Base-by-base conservation (phyloP, 306 rosid genomes). In the Sicyos baderoa region DNA sequence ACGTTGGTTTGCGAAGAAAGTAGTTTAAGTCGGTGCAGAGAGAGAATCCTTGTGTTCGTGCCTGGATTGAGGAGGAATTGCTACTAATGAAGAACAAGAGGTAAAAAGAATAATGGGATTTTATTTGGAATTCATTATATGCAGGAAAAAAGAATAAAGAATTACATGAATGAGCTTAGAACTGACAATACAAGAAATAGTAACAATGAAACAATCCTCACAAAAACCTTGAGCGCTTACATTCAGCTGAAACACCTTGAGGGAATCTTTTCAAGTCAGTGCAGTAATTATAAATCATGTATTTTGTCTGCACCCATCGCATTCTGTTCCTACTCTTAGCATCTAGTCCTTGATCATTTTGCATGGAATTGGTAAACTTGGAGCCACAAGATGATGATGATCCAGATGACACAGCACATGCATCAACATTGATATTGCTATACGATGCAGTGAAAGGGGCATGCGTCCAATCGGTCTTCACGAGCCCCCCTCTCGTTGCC, bases 241-340 rank as follows among this genome's bases (percentile, higher is more conserved):
- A 84, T 68, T 84, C 88, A 17, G 68, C 51, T 9, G 88, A 79
- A 25, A 76, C 73, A 62, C 79, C 84, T 57, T 84, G 69, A 0
- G 86, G 77, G 27, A 81, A 84, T 21, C 86, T 70, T 40, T 79
- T 79, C 22, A 62, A 37, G 58, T 84, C 82, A 17, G 54, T 45
- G 68, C 88, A 84, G 76, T 81, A 76, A 59, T 84, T 75, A 72
- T 84, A 84, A 21, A 84, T 45, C 88, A 84, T 79, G 80, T 42
- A 77, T 32, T 79, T 79, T 4, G 76, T 70, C 13, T 81, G 85
- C 78, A 72, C 86, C 88, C 88, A 84, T 29, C 78, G 57, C 23
- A 84, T 64, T 52, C 77, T 73, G 50, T 80, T 81, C 27, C 80
- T 73, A 14, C 79, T 70, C 4, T 74, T 56, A 3, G 82, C 79